These are phyloP conservation scores for Moniliella sp. DNA, from an alignment of 1,284 basidiomycete genomes.

Conservation along the genomic window DNA sequence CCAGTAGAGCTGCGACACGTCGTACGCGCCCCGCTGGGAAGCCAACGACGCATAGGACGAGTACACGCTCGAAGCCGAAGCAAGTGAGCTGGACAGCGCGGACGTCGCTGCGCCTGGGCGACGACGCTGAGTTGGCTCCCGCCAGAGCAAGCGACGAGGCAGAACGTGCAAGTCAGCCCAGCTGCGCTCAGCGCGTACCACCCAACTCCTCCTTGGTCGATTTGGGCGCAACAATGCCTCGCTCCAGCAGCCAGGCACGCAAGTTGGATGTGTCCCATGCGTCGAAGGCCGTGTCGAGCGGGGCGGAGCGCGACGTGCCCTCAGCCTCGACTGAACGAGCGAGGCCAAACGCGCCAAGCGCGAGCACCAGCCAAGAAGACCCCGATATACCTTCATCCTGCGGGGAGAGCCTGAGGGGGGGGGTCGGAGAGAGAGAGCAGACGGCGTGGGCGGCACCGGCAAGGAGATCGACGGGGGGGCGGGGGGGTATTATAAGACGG, in stretches of 20 bases:
- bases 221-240: conserved; percentile 26
- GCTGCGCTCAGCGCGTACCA: conserved; percentile 22
- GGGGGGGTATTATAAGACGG: too few relatives aligned
- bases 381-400: too few relatives aligned
- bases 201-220: conserved; percentile 23
- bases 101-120: conserved; percentile 8
- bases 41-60: conserved; percentile 17
- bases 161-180: conserved; percentile 9
- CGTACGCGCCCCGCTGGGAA: conserved; percentile 9
- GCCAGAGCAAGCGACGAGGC: conserved; percentile 7
- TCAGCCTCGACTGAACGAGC: too few relatives aligned
- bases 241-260: conserved; percentile 28
- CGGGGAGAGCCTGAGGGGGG: too few relatives aligned
- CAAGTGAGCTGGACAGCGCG: conserved; percentile 1
- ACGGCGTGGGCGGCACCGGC: too few relatives aligned
- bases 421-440: too few relatives aligned
- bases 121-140: conserved; percentile 4
- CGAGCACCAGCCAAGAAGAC: too few relatives aligned
- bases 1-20: conserved; percentile 18
- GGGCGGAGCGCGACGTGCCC: too few relatives aligned
- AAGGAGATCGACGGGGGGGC: too few relatives aligned
- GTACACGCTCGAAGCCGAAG: conserved; percentile 8
- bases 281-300: conserved; percentile 21
- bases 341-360: too few relatives aligned
- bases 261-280: conserved; percentile 24